A percentile compares a stretch with the other conserved stretches of the same genome.
These are phyloP conservation scores for Fusarium udum DNA, from an alignment of 2,329 filamentous ascomycete species.

Conservation along the genomic window DNA sequence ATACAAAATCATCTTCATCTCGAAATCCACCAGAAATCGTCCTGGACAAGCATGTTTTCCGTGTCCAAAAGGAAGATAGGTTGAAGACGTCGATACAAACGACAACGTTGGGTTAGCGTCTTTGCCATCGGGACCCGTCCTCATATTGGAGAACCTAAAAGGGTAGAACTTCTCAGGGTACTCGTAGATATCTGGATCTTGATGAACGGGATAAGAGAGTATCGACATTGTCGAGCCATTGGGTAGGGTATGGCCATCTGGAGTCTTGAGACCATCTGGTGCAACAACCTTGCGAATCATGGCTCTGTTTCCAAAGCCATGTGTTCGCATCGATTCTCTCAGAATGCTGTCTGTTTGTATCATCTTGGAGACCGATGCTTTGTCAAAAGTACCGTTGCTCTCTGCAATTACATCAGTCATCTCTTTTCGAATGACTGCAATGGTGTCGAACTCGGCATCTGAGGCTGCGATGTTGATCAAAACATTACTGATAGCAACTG, in stretches of 20 bases:
- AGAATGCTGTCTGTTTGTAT: constrained; percentile 52
- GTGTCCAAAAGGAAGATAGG: constrained; percentile 48
- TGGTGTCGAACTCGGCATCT: constrained; percentile 50
- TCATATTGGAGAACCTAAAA: constrained; percentile 52
- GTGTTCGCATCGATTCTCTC: constrained; percentile 54
- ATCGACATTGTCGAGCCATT: constrained; percentile 48
- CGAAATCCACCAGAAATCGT: constrained; percentile 44
- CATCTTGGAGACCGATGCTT: constrained; percentile 50
- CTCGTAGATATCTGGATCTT: constrained; percentile 45
- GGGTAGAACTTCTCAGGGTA: constrained; percentile 52
- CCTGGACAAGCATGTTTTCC: constrained; percentile 49
- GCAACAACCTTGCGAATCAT: constrained; percentile 44
- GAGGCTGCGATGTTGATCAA: constrained; percentile 51
- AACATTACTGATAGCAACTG: constrained; percentile 52
- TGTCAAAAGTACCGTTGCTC: constrained; percentile 47
- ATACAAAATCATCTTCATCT: constrained; percentile 46
- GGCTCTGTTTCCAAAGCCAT: constrained; percentile 45
- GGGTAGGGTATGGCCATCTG: constrained; percentile 46
- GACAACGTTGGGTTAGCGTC: not conserved
- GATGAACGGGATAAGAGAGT: constrained; percentile 45
- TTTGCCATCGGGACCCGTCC: constrained; percentile 25
- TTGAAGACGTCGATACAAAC: constrained; percentile 32
- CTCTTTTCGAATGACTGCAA: constrained; percentile 51
- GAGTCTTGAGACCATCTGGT: constrained; percentile 43
- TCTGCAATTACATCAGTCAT: constrained; percentile 42